Evolutionary conservation across 73 alveolate species (phyloP), one percentile per base, ranked within the genome.

Genomic region (Paramecium tetraurelia): DNA sequence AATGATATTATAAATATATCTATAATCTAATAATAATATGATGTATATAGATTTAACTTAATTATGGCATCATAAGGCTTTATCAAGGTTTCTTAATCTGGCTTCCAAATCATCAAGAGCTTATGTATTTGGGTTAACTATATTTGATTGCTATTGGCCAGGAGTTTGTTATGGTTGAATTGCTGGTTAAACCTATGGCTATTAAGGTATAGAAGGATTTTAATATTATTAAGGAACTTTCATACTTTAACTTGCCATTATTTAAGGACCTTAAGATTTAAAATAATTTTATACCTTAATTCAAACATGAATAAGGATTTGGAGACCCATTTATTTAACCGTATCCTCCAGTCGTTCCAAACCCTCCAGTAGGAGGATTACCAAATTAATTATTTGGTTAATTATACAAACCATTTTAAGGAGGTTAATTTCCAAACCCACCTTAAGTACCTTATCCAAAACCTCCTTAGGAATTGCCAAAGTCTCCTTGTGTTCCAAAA

Each of bases 51-150:
- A 53, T 53, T 53, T 53, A 53, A 53, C 69, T 53, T 53, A 53
- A 53, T 18, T 53, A 53, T 53, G 20, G 69, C 14, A 53, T 72
- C 86, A 72, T 72, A 72, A 40, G 7, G 63, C 86, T 72, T 72
- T 12, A 72, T 72, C 46, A 29, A 72, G 21, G 14, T 43, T 36
- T 29, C 36, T 38, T 33, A 72, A 72, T 72, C 86, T 72, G 0
- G 86, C 86, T 72, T 72, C 86, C 20, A 72, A 72, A 31, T 72
- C 86, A 72, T 72, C 86, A 20, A 72, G 46, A 72, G 40, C 63
- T 35, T 40, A 5, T 2, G 20, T n/a, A 14, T 72, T 72, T 72
- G 86, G 38, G 35, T 35, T 72, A 27, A 27, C 24, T 27, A 4
- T 38, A 36, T 36, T 72, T 2, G 43, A 31, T 72, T 71, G 36